phyloP scores from a whole-genome alignment of 2,329 filamentous ascomycete genomes.

The Aspergillus ruber region DNA sequence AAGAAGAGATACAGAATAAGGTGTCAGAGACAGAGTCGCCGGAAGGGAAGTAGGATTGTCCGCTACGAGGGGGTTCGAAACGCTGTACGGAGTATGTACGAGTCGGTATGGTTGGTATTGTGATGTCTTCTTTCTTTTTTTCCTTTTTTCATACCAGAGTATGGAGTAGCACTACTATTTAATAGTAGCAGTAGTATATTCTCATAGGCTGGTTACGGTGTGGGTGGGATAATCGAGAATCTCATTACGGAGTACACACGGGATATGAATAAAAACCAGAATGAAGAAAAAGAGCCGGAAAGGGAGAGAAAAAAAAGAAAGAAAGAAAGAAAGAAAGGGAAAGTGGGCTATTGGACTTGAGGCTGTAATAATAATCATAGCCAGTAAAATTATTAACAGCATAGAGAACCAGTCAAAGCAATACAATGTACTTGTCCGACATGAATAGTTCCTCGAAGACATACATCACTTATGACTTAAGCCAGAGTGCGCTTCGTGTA shows the following conservation, averaged over 20 bases:
- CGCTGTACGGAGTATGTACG: not conserved
- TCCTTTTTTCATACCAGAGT: not conserved
- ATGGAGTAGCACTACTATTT: not conserved
- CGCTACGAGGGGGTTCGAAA: slow-evolving; percentile 7
- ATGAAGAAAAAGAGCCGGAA: not conserved
- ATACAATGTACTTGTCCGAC: not conserved
- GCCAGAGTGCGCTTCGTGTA: not conserved
- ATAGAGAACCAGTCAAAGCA: not conserved
- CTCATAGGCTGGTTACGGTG: not conserved
- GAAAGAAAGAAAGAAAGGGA: not conserved
- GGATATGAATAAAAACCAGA: not conserved
- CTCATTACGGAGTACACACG: not conserved
- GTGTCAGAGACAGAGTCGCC: slow-evolving; percentile 8
- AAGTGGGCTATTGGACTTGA: not conserved
- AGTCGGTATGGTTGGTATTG: not conserved
- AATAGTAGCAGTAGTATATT: not conserved
- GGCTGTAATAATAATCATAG: too few species aligned
- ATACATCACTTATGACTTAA: not conserved
- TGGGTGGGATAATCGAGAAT: not conserved
- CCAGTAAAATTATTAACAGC: too few species aligned
- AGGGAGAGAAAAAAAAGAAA: not conserved
- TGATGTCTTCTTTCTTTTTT: not conserved
- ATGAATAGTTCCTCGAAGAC: not conserved
- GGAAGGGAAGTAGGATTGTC: slow-evolving; percentile 21
- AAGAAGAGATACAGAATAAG: slow-evolving; percentile 1